Conservation (phyloP, 208 protist species). For the Leptomonas seymouri region DNA sequence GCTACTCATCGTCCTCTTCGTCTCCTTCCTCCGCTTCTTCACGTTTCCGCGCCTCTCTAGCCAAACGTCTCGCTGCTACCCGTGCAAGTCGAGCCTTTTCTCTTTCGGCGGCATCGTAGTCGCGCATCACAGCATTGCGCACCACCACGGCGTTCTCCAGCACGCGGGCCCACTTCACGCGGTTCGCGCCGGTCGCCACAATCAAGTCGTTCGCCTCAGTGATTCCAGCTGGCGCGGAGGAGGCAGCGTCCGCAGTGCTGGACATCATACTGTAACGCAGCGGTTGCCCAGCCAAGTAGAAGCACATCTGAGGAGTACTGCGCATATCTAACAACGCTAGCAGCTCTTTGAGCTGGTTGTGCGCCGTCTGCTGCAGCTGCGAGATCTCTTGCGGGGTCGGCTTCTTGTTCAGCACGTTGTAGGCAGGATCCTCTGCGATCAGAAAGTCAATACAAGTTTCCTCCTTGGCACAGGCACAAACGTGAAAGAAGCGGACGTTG, state of each 20-base stretch:
- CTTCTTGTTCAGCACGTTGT: constrained; percentile 47
- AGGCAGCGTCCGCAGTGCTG: constrained; percentile 1
- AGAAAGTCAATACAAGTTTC: constrained; percentile 70
- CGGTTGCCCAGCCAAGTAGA: constrained; percentile 66
- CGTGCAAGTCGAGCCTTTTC: constrained; percentile 45
- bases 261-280: constrained; percentile 57
- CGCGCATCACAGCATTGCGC: constrained; percentile 71
- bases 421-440: constrained; percentile 63
- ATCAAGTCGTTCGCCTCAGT: constrained; percentile 40
- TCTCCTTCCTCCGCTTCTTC: constrained; percentile 47
- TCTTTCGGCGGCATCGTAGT: constrained; percentile 62
- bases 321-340: constrained; percentile 61
- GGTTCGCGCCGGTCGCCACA: constrained; percentile 61
- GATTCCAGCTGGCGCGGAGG: constrained; percentile 21
- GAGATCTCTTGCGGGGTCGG: constrained; percentile 50
- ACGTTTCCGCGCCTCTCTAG: constrained; percentile 43
- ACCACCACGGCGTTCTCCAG: constrained; percentile 77
- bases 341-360: constrained; percentile 66
- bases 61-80: constrained; percentile 46
- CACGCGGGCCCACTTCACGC: constrained; percentile 67
- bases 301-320: constrained; percentile 80
- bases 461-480: constrained; percentile 66
- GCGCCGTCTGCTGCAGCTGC: constrained; percentile 62
- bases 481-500: constrained; percentile 83
- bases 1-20: constrained; percentile 41